Base-by-base conservation (phyloP, 2,329 filamentous ascomycete genomes). In the Penicillium corylophilum region DNA sequence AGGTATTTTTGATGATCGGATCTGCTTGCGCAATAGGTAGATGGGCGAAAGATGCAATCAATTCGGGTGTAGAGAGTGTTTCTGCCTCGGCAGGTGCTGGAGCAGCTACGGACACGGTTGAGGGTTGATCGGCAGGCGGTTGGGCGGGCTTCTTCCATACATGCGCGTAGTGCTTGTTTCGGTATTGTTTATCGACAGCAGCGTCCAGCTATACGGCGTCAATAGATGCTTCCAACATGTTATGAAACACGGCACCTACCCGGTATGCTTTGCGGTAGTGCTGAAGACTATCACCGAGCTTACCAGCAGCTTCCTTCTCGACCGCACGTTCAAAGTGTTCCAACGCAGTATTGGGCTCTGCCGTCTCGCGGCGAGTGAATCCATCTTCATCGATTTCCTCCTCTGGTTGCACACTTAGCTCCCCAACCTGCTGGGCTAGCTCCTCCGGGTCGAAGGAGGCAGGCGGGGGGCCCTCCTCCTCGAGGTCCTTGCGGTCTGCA, bases 311-410 rank as follows among this genome's bases (percentile, higher is more conserved):
- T 73, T 99, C 94, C 71, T 86, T 91, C 72, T 95, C 88, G 50
- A 96, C 92, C 3, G 93, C 94, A 67, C 83, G 84, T 69, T 97
- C 94, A 64, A 94, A 97, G 70, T 96, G 89, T 63, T 97, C 94
- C 15, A 99, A 74, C 0, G 94, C 94, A 10, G 92, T 89, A 20
- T 78, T 77, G 4, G 88, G 88, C 61, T 87, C 82, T 20, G 61
- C 64, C 44, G 54, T 49, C 36, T 55, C 63, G 7, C 59, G 56
- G 16, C 64, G 66, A 41, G 53, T 54, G 15, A 76, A 76, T 4
- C 61, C 64, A 61, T 76, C 74, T 47, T 74, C 73, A 39, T 74
- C 65, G 51, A 73, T 73, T 50, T 72, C 71, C 39, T 72, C 70
- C 9, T 59, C 50, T 31, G 62, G 49, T 9, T 62, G 54, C 22